These are phyloP conservation scores for Epichloe baconii DNA, from an alignment of 2,329 filamentous ascomycete genomes.

Conservation along the genomic window DNA sequence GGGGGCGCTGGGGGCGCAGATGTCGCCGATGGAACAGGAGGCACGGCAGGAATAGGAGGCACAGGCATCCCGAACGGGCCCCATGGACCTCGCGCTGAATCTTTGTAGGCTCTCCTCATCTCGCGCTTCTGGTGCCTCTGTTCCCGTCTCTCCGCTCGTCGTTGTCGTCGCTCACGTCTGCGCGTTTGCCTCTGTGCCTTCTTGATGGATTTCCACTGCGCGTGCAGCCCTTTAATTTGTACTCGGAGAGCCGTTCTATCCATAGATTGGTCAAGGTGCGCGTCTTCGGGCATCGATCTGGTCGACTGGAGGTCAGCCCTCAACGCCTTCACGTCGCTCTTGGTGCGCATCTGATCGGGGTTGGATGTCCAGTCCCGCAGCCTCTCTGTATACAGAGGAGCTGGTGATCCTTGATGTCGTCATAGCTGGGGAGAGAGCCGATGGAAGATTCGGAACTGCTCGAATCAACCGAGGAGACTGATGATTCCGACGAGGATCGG, in stretches of 20 bases:
- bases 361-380: conserved; percentile 36
- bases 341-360: conserved; percentile 36
- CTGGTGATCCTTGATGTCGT: conserved; percentile 35
- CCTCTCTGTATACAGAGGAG: conserved; percentile 30
- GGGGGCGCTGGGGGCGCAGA: neutral
- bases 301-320: conserved; percentile 30
- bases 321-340: conserved; percentile 27
- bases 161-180: conserved; percentile 16
- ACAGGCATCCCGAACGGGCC: conserved; percentile 1
- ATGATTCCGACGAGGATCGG: conserved; percentile 21
- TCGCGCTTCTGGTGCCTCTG: conserved; percentile 19
- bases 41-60: conserved; percentile 2
- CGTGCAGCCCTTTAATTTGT: conserved; percentile 31
- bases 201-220: conserved; percentile 27
- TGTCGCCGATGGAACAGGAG: neutral
- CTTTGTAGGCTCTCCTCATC: conserved; percentile 16
- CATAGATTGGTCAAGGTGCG: neutral
- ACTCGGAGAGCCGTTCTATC: conserved; percentile 24
- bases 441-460: conserved; percentile 28
- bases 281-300: conserved; percentile 10
- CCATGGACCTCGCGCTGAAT: conserved; percentile 14
- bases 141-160: conserved; percentile 21
- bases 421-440: conserved; percentile 40
- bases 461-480: conserved; percentile 20
- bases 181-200: conserved; percentile 18